Conservation (phyloP, 2,329 filamentous ascomycete species). For the Colletotrichum tropicale region DNA sequence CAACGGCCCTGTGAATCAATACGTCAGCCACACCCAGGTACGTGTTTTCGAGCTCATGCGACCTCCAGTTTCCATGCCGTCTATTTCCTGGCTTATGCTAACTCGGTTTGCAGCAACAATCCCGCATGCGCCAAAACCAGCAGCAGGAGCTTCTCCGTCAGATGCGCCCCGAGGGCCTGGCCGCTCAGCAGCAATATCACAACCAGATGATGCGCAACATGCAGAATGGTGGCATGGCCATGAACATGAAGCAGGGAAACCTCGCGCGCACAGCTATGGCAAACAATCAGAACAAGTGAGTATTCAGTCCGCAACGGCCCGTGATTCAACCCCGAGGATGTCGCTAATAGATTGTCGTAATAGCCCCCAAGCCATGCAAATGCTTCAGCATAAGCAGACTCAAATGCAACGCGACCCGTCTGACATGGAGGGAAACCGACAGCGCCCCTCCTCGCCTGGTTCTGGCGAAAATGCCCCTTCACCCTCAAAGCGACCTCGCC, state of each 20-base stretch:
- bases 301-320: slow-evolving; percentile 10
- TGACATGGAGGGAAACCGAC: slow-evolving; percentile 83
- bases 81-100: slow-evolving; percentile 23
- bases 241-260: slow-evolving; percentile 63
- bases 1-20: slow-evolving; percentile 71
- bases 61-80: neutral
- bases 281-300: slow-evolving; percentile 77
- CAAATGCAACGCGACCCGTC: slow-evolving; percentile 90
- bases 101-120: slow-evolving; percentile 57
- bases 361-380: slow-evolving; percentile 72
- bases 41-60: slow-evolving; percentile 28
- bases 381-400: slow-evolving; percentile 75
- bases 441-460: slow-evolving; percentile 80
- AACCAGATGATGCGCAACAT: slow-evolving; percentile 71
- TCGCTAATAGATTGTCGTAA: slow-evolving; percentile 13
- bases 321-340: neutral
- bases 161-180: slow-evolving; percentile 65
- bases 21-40: slow-evolving; percentile 85
- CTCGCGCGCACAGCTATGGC: slow-evolving; percentile 79
- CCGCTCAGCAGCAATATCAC: slow-evolving; percentile 57
- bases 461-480: slow-evolving; percentile 89
- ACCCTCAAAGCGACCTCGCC: slow-evolving; percentile 85
- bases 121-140: slow-evolving; percentile 74
- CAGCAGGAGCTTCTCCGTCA: slow-evolving; percentile 79
- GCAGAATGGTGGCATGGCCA: slow-evolving; percentile 64